phyloP scores from a whole-genome alignment of 192 early-diverging fungal genomes.

The Helicostylum pulchrum region DNA sequence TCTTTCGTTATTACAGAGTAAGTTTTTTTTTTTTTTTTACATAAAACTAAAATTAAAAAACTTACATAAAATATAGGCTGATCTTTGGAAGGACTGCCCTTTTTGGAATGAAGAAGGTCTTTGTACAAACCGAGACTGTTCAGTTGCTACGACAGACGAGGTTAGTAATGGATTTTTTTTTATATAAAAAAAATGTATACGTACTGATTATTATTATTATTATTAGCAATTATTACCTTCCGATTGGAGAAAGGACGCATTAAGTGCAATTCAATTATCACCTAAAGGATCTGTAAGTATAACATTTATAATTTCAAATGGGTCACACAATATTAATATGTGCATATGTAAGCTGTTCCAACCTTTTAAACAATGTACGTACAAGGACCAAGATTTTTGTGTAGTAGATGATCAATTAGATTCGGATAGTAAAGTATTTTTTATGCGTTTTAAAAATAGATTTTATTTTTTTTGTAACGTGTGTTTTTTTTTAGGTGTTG shows the following conservation, averaged over 20 bases:
- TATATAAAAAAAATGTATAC: slow-evolving; percentile 28
- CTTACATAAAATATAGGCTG: slow-evolving; percentile 47
- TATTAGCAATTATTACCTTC: slow-evolving; percentile 41
- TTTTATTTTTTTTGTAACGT: background rate
- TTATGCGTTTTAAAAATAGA: background rate
- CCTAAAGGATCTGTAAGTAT: slow-evolving; percentile 48
- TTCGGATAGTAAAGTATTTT: slow-evolving; percentile 17
- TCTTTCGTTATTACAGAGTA: slow-evolving; percentile 92
- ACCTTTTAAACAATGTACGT: slow-evolving; percentile 53
- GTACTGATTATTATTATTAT: background rate
- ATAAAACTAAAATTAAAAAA: too few species aligned
- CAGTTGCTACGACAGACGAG: slow-evolving; percentile 80
- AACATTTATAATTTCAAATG: slow-evolving; percentile 24
- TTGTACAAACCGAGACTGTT: slow-evolving; percentile 83
- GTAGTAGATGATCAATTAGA: slow-evolving; percentile 78
- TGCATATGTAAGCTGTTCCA: slow-evolving; percentile 42
- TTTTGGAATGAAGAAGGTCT: slow-evolving; percentile 86
- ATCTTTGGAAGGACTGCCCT: slow-evolving; percentile 83
- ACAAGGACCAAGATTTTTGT: slow-evolving; percentile 83
- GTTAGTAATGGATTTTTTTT: slow-evolving; percentile 30
- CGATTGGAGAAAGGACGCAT: slow-evolving; percentile 52
- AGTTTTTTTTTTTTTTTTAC: background rate
- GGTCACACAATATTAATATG: too few species aligned
- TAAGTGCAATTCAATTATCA: slow-evolving; percentile 73
- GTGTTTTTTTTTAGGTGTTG: slow-evolving; percentile 48